phyloP scores from a whole-genome alignment of 495 filamentous ascomycete genomes.

The Talaromyces thailandensis region DNA sequence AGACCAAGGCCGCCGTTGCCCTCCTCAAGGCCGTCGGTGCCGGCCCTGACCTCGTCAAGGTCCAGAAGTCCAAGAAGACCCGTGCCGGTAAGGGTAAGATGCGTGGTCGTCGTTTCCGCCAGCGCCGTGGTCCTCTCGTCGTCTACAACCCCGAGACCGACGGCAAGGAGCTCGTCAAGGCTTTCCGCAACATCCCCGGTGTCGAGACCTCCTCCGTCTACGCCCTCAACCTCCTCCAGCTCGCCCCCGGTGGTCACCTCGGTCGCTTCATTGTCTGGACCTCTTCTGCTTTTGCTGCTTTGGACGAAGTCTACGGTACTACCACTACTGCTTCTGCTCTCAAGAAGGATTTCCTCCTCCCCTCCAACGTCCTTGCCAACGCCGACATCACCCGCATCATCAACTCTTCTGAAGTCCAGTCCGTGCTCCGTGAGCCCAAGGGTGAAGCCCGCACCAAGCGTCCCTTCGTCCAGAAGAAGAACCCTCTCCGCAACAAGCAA shows the following conservation, averaged over 20 bases:
- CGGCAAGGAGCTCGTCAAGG: conserved; percentile 80
- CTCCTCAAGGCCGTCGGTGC: conserved; percentile 88
- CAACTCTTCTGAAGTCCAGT: conserved; percentile 98
- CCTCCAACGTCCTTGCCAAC: conserved; percentile 78
- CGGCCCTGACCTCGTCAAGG: conserved; percentile 83
- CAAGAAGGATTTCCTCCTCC: conserved; percentile 98
- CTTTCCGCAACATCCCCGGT: conserved; percentile 97
- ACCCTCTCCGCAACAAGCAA: conserved; percentile 97
- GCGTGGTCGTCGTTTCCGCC: conserved; percentile 85
- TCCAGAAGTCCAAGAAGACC: conserved; percentile 85
- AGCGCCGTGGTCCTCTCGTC: conserved; percentile 93
- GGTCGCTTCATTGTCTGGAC: conserved; percentile 99
- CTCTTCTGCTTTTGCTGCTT: conserved; percentile 88
- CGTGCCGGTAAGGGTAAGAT: conserved; percentile 98
- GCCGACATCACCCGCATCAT: conserved; percentile 92
- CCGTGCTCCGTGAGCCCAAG: conserved; percentile 79
- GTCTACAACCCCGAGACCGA: conserved; percentile 92
- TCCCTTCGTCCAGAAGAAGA: conserved; percentile 92
- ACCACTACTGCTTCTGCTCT: conserved; percentile 73
- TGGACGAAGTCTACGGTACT: conserved; percentile 92
- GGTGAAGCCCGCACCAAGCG: conserved; percentile 89
- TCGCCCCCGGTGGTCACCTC: conserved; percentile 96
- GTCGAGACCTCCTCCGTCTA: conserved; percentile 95
- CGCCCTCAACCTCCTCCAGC: conserved; percentile 95
- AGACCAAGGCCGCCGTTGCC: conserved; percentile 79